Conservation (phyloP, 1,284 basidiomycete species). For the Leccinum subatratum region DNA sequence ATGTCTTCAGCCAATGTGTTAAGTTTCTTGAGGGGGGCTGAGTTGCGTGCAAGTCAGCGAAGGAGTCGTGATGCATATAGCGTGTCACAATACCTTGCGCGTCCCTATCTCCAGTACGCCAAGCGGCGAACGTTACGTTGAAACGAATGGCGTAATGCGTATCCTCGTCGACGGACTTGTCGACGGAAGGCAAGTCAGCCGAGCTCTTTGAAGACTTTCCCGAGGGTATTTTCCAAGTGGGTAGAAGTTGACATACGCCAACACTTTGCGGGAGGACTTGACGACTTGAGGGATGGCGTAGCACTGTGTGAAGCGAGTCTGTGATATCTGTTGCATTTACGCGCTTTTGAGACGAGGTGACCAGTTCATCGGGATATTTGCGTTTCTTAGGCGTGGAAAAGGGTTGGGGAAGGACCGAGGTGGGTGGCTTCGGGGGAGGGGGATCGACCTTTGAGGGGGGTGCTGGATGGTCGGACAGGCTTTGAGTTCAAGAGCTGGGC, state of each 20-base stretch:
- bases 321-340: constrained; percentile 29
- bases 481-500: constrained; percentile 33
- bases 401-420: constrained; percentile 36
- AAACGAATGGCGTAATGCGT: constrained; percentile 25
- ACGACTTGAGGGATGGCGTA: constrained; percentile 26
- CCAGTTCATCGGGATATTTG: constrained; percentile 42
- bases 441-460: constrained; percentile 15
- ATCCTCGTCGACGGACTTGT: constrained; percentile 52
- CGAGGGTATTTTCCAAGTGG: constrained; percentile 42
- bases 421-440: constrained; percentile 10
- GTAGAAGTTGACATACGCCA: constrained; percentile 59
- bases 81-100: constrained; percentile 50
- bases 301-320: constrained; percentile 11
- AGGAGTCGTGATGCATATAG: not conserved
- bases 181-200: constrained; percentile 33
- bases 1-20: constrained; percentile 73
- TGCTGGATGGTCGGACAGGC: constrained; percentile 20
- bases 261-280: constrained; percentile 38
- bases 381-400: constrained; percentile 49
- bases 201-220: constrained; percentile 28
- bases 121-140: constrained; percentile 44
- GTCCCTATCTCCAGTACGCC: constrained; percentile 70
- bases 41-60: constrained; percentile 9
- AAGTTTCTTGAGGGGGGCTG: constrained; percentile 73
- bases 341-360: constrained; percentile 51